phyloP scores from a whole-genome alignment of 768 basidiomycete species.

The Hypsizygus marmoreus region DNA sequence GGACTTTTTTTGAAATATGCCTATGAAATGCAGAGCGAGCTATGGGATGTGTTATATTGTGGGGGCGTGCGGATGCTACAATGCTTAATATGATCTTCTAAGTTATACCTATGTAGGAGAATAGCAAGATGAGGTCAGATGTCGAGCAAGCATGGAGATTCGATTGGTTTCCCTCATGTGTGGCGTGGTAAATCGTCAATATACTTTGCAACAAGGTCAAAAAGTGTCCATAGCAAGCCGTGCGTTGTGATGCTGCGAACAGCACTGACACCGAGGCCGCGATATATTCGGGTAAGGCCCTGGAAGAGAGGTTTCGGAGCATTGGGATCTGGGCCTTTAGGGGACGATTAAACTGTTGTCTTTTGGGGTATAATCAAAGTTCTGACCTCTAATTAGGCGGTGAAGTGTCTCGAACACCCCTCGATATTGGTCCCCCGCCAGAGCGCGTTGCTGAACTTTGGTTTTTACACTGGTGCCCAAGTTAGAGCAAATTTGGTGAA shows the following conservation, averaged over 20 bases:
- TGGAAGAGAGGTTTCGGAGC: constrained; percentile 74
- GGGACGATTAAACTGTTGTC: too few species aligned
- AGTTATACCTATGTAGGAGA: constrained; percentile 9
- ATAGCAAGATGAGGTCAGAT: constrained; percentile 10
- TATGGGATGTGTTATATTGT: constrained; percentile 10
- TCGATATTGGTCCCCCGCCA: constrained; percentile 77
- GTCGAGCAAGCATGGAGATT: background rate
- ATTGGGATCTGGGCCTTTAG: constrained; percentile 73
- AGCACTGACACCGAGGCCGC: constrained; percentile 93
- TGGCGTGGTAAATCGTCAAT: constrained; percentile 58
- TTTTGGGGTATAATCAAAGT: too few species aligned
- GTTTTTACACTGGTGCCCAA: constrained; percentile 77
- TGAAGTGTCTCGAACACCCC: constrained; percentile 72
- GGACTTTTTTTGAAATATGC: background rate
- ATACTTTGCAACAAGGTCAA: constrained; percentile 76
- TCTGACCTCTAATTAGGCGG: constrained; percentile 77
- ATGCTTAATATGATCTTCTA: constrained; percentile 19
- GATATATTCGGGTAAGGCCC: constrained; percentile 86
- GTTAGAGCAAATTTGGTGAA: constrained; percentile 12
- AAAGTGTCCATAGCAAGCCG: constrained; percentile 91
- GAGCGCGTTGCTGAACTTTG: constrained; percentile 90
- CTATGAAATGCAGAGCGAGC: background rate
- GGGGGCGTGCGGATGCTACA: constrained; percentile 13
- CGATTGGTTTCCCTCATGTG: constrained; percentile 21
- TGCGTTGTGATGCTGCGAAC: constrained; percentile 91